Evolutionary conservation across 1,139 yeast genomes (phyloP).

Genomic region (Lodderomyces beijingensis): DNA sequence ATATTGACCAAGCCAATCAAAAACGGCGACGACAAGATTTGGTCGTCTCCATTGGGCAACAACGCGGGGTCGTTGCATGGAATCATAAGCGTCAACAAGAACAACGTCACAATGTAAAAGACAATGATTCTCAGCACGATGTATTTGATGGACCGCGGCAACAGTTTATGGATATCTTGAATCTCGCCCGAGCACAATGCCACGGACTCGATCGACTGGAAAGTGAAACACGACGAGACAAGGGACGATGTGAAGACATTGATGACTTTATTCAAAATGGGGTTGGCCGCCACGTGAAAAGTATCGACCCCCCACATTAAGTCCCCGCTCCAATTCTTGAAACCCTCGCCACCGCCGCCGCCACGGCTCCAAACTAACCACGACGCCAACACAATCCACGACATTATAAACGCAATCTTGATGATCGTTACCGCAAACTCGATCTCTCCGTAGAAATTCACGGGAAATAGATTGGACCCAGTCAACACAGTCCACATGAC

Average conservation of each 20-base stretch:
- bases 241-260: constrained; percentile 18
- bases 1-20: constrained; percentile 13
- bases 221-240: constrained; percentile 30
- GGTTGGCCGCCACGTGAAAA: constrained; percentile 9
- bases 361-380: constrained; percentile 4
- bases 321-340: constrained; percentile 9
- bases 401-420: constrained; percentile 18
- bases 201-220: constrained; percentile 36
- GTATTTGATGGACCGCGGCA: constrained; percentile 15
- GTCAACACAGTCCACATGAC: constrained; percentile 17
- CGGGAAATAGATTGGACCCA: constrained; percentile 19
- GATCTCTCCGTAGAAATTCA: constrained; percentile 20
- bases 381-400: constrained; percentile 14
- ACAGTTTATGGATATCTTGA: constrained; percentile 13
- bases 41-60: constrained; percentile 6
- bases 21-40: constrained; percentile 16
- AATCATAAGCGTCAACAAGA: constrained; percentile 16
- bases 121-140: constrained; percentile 15
- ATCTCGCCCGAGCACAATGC: constrained; percentile 24
- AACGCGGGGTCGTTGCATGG: constrained; percentile 16
- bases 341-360: constrained; percentile 6
- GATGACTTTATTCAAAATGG: constrained; percentile 24
- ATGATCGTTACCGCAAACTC: constrained; percentile 19
- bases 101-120: constrained; percentile 15
- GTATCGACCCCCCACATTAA: constrained; percentile 10